These are phyloP conservation scores for Penicillium sp. DNA, from an alignment of 2,329 filamentous ascomycete species.

Conservation along the genomic window DNA sequence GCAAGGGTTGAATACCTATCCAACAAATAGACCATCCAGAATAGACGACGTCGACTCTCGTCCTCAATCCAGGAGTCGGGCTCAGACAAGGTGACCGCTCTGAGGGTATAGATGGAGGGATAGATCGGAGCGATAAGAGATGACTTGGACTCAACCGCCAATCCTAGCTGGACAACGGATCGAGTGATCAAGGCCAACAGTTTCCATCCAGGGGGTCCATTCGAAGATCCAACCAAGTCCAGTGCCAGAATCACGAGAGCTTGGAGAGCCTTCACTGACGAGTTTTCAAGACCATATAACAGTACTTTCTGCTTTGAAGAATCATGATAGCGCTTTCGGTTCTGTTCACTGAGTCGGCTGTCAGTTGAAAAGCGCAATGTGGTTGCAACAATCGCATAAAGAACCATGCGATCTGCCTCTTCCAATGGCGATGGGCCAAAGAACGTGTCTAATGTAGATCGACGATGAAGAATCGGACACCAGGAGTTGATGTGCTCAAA, in stretches of 20 bases:
- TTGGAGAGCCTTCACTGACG: constrained; percentile 82
- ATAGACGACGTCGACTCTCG: constrained; percentile 77
- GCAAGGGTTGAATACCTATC: constrained; percentile 88
- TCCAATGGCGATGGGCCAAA: constrained; percentile 76
- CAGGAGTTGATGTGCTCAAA: constrained; percentile 79
- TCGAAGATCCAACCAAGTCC: constrained; percentile 81
- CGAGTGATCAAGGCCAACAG: constrained; percentile 84
- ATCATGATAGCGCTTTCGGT: constrained; percentile 72
- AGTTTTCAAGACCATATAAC: constrained; percentile 84
- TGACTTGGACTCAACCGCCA: constrained; percentile 80
- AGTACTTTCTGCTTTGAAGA: constrained; percentile 83
- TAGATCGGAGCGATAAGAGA: constrained; percentile 74
- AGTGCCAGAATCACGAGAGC: constrained; percentile 83
- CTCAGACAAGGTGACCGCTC: constrained; percentile 81
- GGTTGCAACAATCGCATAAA: constrained; percentile 87
- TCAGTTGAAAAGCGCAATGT: constrained; percentile 83
- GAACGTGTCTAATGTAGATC: constrained; percentile 75
- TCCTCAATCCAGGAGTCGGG: constrained; percentile 85
- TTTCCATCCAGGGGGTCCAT: constrained; percentile 90
- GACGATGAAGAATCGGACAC: constrained; percentile 87
- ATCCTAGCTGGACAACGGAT: constrained; percentile 81
- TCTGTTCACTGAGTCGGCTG: constrained; percentile 68
- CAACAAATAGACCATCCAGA: constrained; percentile 92
- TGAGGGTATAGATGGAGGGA: constrained; percentile 83
- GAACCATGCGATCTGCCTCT: constrained; percentile 76